These are phyloP conservation scores for Cutaneotrichosporon sp. DNA, from an alignment of 1,284 basidiomycete species.

Conservation along the genomic window DNA sequence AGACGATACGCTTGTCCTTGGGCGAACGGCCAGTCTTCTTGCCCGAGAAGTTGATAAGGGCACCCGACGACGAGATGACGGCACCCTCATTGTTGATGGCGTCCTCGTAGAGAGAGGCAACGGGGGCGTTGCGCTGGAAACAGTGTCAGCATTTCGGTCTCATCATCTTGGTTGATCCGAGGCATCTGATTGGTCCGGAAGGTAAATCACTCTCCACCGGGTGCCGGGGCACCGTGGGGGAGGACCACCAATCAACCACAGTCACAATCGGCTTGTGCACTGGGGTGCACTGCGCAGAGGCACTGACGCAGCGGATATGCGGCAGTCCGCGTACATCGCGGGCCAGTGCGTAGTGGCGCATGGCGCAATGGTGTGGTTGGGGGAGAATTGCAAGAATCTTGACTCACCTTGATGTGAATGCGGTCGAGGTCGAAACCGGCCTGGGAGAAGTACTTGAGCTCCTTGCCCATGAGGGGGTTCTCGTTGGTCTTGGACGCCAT, in stretches of 20 bases:
- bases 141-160: neutral
- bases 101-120: conserved; percentile 95
- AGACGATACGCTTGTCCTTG: conserved; percentile 99
- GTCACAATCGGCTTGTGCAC: neutral
- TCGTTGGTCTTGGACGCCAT: conserved; percentile 37
- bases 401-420: conserved; percentile 49
- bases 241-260: too few relatives aligned
- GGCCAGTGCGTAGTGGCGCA: too few relatives aligned
- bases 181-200: neutral
- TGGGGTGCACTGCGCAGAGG: too few relatives aligned
- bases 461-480: conserved; percentile 67
- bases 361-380: neutral
- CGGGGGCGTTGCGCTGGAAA: conserved; percentile 93
- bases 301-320: too few relatives aligned
- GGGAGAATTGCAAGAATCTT: neutral
- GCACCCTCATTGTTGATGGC: conserved; percentile 97
- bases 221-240: too few relatives aligned
- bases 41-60: conserved; percentile 98
- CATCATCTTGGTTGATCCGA: too few relatives aligned
- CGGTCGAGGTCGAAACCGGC: conserved; percentile 90
- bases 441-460: conserved; percentile 96
- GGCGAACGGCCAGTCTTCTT: conserved; percentile 98
- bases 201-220: too few relatives aligned
- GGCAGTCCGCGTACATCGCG: too few relatives aligned
- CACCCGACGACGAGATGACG: conserved; percentile 91